Conservation (phyloP, 1,139 yeast genomes). For the Keqinozyma sinolaborantium region DNA sequence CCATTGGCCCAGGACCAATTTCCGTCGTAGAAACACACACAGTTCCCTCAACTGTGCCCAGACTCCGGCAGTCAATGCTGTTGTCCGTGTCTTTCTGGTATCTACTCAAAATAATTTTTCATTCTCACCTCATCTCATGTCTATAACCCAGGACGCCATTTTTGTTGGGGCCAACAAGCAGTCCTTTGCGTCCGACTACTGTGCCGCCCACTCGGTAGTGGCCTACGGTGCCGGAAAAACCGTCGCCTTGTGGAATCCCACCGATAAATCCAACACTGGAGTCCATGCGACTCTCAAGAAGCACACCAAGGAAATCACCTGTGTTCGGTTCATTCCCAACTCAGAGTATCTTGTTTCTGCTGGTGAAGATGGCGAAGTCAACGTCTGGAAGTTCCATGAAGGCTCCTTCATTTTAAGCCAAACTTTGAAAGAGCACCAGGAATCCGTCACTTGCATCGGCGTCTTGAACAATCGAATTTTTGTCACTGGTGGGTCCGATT, state of each 20-base stretch:
- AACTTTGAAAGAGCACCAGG: slow-evolving; percentile 33
- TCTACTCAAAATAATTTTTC: too few species aligned
- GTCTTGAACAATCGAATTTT: slow-evolving; percentile 33
- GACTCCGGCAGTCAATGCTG: too few species aligned
- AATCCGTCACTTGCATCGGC: slow-evolving; percentile 50
- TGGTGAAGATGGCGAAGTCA: slow-evolving; percentile 61
- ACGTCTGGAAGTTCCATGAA: slow-evolving; percentile 49
- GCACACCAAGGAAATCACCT: slow-evolving; percentile 55
- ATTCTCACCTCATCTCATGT: too few species aligned
- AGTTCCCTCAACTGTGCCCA: slow-evolving; percentile 1
- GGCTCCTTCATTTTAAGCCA: slow-evolving; percentile 23
- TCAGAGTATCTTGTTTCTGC: slow-evolving; percentile 52
- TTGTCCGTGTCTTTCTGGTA: neutral
- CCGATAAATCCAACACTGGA: slow-evolving; percentile 37
- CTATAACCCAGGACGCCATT: slow-evolving; percentile 45
- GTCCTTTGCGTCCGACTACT: slow-evolving; percentile 62
- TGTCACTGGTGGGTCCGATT: slow-evolving; percentile 67
- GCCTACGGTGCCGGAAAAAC: slow-evolving; percentile 78
- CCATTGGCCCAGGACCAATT: too few species aligned
- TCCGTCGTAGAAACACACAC: too few species aligned
- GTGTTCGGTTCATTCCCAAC: slow-evolving; percentile 53
- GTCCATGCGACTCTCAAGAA: slow-evolving; percentile 54
- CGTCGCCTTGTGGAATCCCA: slow-evolving; percentile 75
- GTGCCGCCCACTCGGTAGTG: slow-evolving; percentile 32
- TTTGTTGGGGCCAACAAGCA: slow-evolving; percentile 82